Conservation (phyloP, 2,329 filamentous ascomycete species). For the Cladophialophora bantiana region DNA sequence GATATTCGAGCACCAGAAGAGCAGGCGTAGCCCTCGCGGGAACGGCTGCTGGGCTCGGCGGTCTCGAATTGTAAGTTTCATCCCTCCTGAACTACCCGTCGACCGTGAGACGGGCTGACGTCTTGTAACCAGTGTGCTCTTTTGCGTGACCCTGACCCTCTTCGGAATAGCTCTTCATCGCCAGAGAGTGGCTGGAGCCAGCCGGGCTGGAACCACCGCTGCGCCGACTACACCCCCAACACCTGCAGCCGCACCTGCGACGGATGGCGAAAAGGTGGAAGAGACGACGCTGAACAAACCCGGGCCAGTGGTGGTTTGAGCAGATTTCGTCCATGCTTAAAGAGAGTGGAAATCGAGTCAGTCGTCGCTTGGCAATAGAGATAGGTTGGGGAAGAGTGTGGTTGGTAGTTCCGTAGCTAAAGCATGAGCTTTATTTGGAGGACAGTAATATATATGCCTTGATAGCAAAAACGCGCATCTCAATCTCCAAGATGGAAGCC, state of each 20-base stretch:
- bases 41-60: constrained; percentile 36
- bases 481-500: neutral
- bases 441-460: neutral
- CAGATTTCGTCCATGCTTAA: neutral
- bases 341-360: neutral
- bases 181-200: constrained; percentile 19
- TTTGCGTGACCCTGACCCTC: constrained; percentile 30
- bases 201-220: neutral
- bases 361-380: neutral
- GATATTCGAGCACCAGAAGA: constrained; percentile 26
- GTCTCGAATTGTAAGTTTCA: constrained; percentile 35
- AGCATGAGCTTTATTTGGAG: neutral
- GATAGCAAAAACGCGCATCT: neutral
- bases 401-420: neutral
- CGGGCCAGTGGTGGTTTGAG: constrained; percentile 17
- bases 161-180: constrained; percentile 34
- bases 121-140: constrained; percentile 29
- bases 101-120: neutral
- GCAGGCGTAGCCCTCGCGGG: constrained; percentile 35
- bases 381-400: neutral
- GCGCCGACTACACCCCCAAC: neutral
- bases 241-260: neutral
- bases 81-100: neutral
- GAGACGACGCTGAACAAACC: neutral
- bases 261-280: constrained; percentile 9